A percentile compares a stretch with the other conserved stretches of the same genome.
Conservation (phyloP, 2,329 filamentous ascomycete species). For the Stachybotrys elegans region DNA sequence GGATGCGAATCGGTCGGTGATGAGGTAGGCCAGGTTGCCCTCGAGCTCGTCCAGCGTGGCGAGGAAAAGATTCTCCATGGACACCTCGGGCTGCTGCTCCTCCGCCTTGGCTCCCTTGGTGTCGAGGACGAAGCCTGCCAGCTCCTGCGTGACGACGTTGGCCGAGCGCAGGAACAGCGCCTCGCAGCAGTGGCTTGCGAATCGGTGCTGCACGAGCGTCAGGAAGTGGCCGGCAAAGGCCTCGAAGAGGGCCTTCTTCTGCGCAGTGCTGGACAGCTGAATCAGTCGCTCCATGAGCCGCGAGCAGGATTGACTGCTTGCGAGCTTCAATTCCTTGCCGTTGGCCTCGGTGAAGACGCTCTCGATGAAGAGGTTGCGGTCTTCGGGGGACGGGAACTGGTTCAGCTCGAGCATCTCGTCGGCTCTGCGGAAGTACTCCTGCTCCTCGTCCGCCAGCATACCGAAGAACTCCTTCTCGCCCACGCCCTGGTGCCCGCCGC, state of each 20-base stretch:
- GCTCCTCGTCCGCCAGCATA: constrained; percentile 85
- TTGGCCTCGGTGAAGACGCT: constrained; percentile 82
- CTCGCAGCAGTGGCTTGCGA: constrained; percentile 96
- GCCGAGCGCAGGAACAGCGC: constrained; percentile 83
- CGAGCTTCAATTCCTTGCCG: constrained; percentile 93
- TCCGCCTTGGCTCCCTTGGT: constrained; percentile 37
- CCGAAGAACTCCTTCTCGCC: constrained; percentile 79
- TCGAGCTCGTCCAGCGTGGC: constrained; percentile 83
- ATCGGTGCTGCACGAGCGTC: constrained; percentile 87
- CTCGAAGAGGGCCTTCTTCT: constrained; percentile 82
- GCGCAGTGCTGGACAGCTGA: constrained; percentile 67
- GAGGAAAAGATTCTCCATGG: constrained; percentile 83
- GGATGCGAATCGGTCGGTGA: constrained; percentile 86
- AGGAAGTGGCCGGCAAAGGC: constrained; percentile 85
- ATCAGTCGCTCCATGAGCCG: constrained; percentile 89
- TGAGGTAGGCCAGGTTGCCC: constrained; percentile 71
- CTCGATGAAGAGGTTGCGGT: constrained; percentile 65
- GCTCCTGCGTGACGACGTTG: constrained; percentile 70
- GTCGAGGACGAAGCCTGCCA: constrained; percentile 44
- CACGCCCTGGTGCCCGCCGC: constrained; percentile 16
- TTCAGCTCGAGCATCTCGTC: constrained; percentile 88
- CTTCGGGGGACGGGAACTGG: constrained; percentile 74
- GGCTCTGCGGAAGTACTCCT: constrained; percentile 89
- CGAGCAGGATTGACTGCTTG: constrained; percentile 93
- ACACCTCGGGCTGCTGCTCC: constrained; percentile 45